A percentile compares a stretch with the other conserved stretches of the same genome.
phyloP scores from a whole-genome alignment of 257 asterid genomes.

The Scutellaria minor region DNA sequence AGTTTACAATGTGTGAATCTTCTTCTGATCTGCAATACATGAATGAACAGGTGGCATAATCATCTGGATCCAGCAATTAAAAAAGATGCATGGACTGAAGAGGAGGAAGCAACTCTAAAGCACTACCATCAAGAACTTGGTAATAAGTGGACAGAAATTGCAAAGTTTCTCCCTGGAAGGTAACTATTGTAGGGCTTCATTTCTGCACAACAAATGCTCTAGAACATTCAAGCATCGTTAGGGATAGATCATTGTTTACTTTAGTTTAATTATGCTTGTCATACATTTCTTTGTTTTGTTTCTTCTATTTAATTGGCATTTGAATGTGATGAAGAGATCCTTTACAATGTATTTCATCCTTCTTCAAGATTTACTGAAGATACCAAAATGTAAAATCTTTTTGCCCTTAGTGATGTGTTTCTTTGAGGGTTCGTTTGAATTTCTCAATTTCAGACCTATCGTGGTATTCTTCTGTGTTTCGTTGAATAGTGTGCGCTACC shows the following conservation, averaged over 20 bases:
- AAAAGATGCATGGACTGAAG: constrained; percentile 77
- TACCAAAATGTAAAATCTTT: neutral
- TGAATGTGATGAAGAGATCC: neutral
- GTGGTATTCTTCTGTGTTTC: constrained; percentile 6
- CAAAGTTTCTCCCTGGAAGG: constrained; percentile 87
- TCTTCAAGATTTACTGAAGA: neutral
- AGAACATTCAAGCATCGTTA: constrained; percentile 16
- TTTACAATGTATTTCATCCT: neutral
- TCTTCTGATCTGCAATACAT: constrained; percentile 32
- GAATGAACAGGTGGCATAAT: constrained; percentile 75
- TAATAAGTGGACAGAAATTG: constrained; percentile 86
- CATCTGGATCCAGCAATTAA: constrained; percentile 79
- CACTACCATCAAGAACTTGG: constrained; percentile 64
- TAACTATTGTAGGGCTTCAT: constrained; percentile 39
- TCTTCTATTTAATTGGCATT: constrained; percentile 1
- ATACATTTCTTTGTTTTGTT: neutral
- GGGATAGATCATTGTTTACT: neutral
- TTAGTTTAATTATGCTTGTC: neutral
- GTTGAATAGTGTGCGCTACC: neutral
- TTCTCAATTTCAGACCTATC: constrained; percentile 8
- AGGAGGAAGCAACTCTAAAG: constrained; percentile 59
- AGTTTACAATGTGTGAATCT: neutral
- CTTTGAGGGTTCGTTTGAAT: constrained; percentile 27
- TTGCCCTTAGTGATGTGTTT: neutral
- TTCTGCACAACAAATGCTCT: neutral